Base-by-base conservation (phyloP, 176 grass and related monocot species). In the Olyra latifolia region DNA sequence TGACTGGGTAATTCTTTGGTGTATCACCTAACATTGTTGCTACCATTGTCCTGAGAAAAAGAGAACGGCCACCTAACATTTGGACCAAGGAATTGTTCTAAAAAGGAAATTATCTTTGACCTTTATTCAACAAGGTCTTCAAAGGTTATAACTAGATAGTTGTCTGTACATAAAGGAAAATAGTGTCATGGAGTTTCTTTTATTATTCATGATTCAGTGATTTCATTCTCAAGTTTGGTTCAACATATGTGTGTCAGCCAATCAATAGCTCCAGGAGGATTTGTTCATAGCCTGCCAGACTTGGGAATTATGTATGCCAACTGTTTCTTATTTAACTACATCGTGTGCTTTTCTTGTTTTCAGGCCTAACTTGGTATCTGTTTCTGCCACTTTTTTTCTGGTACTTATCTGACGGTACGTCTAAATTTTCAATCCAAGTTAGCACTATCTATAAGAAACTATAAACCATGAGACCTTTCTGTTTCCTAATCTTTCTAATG, bases 61-160 rank as follows among this genome's bases (percentile, higher is more conserved):
- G 27, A 50, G 46, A 72, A 38, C 8, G 12, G 30, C 15, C 11
- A 35, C 53, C 52, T 59, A 80, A 68, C 32, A 41, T 59, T 78
- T 78, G 64, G 74, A 62, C 74, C 74, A 69, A 42, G 10, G 74
- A 69, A 50, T 62, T 78, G 43, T 71, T 84, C 74, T 70, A 44
- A 77, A 77, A 69, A 52, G 64, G 23, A 14, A 14, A 77, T 70
- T 77, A 73, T 69, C 66, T 14, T 50, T 84, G 63, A 49, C 41
- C 29, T 69, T 29, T 25, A 58, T 57, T 76, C 62, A 57, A 38
- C 61, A 76, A 54, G 66, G 52, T 41, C 13, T 15, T 50, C 57
- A 60, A 69, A 84, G 53, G 56, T 47, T 48, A 12, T n/a, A n/a
- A n/a, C n/a, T n/a, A n/a, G n/a, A n/a, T n/a, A n/a, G n/a, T n/a